Percentiles rank a stretch among this genome's conserved stretches.
Evolutionary conservation across 495 filamentous ascomycete genomes (phyloP).

Genomic region (Annulohypoxylon nitens): DNA sequence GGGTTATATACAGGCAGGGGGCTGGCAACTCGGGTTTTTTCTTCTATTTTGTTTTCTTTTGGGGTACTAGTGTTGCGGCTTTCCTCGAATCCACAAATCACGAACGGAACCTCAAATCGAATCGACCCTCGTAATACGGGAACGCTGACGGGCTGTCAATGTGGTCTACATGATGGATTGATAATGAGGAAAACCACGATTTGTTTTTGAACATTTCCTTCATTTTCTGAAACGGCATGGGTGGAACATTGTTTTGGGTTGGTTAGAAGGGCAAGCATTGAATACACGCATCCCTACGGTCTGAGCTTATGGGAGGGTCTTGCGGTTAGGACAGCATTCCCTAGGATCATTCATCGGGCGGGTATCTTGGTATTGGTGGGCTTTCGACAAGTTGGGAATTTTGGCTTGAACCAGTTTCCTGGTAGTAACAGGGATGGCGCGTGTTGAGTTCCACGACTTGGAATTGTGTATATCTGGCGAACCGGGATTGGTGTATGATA

Average conservation of each 20-base stretch:
- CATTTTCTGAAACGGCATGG: not conserved
- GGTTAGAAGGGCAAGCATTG: slow-evolving; percentile 22
- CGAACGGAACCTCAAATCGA: not conserved
- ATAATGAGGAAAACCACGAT: not conserved
- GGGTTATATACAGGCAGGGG: slow-evolving; percentile 15
- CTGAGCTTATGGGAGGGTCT: slow-evolving; percentile 11
- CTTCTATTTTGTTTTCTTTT: not conserved
- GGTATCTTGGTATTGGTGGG: not conserved
- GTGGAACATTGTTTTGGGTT: slow-evolving; percentile 12
- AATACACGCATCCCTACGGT: slow-evolving; percentile 23
- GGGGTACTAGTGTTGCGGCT: not conserved
- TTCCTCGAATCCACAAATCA: not conserved
- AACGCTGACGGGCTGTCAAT: not conserved
- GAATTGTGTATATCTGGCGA: slow-evolving; percentile 15
- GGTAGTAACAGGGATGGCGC: not conserved
- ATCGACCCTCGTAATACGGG: not conserved
- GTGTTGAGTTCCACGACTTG: slow-evolving; percentile 4
- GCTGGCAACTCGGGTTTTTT: not conserved
- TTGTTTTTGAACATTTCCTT: not conserved
- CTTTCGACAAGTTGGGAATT: not conserved
- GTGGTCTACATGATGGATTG: not conserved
- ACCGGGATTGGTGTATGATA: slow-evolving; percentile 30
- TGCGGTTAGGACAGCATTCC: not conserved
- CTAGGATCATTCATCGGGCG: slow-evolving; percentile 10
- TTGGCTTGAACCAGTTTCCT: not conserved